Base-by-base conservation (phyloP, 495 filamentous ascomycete genomes). In the Neurospora cerealis region DNA sequence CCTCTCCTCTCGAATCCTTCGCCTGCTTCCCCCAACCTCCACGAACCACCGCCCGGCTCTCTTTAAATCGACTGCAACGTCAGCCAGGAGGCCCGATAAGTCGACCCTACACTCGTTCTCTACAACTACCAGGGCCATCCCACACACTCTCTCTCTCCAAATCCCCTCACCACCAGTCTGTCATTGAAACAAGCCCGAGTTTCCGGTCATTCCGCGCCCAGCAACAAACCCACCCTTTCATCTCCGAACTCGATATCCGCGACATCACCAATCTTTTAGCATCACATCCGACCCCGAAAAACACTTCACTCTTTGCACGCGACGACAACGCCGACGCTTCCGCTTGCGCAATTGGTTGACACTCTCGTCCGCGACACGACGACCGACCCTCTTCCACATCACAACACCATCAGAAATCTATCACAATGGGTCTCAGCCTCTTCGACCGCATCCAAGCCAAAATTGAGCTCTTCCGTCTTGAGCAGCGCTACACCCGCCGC, bases 401-500 rank as follows among this genome's bases (percentile, higher is more conserved):
- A 32, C 40, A 42, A 32, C 66, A 11, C 11, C 6, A 46, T 39
- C 41, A 69, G 34, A 42, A 60, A 72, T 54, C 72, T 44, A 0
- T 69, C 76, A 83, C 39, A 73, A 83, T 85, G 79, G 81, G 81
- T 36, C 79, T 81, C 76, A 81, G 78, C 73, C 40, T 88, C 76
- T 46, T 89, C 74, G 85, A 88, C 34, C 83, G 83, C 77, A 82
- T 86, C 79, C 85, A 88, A 76, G 83, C 86, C 71, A 89, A 91
- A 85, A 86, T 94, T 76, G 93, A 97, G 86, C 89, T 97, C 78
- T 96, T 94, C 86, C 92, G 93, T 39, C 90, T 98, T 74, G 94
- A 98, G 84, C 91, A 97, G 83, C 89, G 93, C 69, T 98, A 98
- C 85, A 95, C 93, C 41, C 91, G 90, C 77, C 91, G 93, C 80